A percentile compares a stretch with the other conserved stretches of the same genome.
phyloP scores from a whole-genome alignment of 2,329 filamentous ascomycete species.

The Epicoccum nigrum region DNA sequence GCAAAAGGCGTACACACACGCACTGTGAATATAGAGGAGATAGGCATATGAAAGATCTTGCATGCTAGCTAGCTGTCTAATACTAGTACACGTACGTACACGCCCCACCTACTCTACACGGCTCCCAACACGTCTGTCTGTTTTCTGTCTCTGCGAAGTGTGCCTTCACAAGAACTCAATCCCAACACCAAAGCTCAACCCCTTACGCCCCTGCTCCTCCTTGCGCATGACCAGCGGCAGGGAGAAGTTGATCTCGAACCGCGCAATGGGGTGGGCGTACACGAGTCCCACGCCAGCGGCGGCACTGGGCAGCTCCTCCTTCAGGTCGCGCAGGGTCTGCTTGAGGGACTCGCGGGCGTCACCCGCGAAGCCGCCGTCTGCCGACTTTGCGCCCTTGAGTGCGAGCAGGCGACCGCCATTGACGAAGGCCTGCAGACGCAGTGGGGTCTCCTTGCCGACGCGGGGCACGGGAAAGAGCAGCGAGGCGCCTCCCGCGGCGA shows the following conservation, averaged over 20 bases:
- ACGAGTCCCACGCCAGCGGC: slow-evolving; percentile 89
- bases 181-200: slow-evolving; percentile 91
- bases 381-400: slow-evolving; percentile 59
- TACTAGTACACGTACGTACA: slow-evolving; percentile 13
- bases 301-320: slow-evolving; percentile 78
- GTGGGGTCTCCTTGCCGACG: slow-evolving; percentile 79
- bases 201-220: slow-evolving; percentile 88
- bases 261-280: slow-evolving; percentile 89
- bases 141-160: too few species aligned
- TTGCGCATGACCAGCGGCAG: slow-evolving; percentile 80
- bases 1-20: not conserved
- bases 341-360: slow-evolving; percentile 50
- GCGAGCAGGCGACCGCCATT: slow-evolving; percentile 88
- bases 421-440: slow-evolving; percentile 87
- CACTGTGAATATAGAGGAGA: not conserved
- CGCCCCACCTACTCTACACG: not conserved
- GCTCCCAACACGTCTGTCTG: too few species aligned
- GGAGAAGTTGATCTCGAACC: slow-evolving; percentile 96
- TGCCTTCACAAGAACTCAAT: slow-evolving; percentile 82
- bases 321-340: slow-evolving; percentile 61
- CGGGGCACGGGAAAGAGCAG: slow-evolving; percentile 84
- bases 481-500: slow-evolving; percentile 86
- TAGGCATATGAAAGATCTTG: not conserved
- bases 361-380: slow-evolving; percentile 51
- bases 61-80: slow-evolving; percentile 10